phyloP scores from a whole-genome alignment of 495 filamentous ascomycete genomes.

The Cryomyces antarcticus region DNA sequence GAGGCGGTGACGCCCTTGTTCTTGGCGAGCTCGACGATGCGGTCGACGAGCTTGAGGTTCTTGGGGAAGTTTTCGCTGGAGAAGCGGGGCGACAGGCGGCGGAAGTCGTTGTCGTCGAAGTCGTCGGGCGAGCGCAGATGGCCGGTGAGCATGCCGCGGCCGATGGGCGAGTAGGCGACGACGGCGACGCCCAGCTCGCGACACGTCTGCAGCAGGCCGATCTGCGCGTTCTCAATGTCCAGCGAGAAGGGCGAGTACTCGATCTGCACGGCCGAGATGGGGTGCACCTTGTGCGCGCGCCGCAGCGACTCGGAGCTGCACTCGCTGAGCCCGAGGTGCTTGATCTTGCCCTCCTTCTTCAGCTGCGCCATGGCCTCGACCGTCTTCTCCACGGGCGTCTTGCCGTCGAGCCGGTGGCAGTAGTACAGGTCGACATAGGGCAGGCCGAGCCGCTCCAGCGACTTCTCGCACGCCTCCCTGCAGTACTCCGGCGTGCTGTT shows the following conservation, averaged over 20 bases:
- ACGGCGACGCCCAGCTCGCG: constrained; percentile 41
- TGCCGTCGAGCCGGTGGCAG: constrained; percentile 30
- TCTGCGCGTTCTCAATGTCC: constrained; percentile 31
- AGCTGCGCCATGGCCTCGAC: constrained; percentile 27
- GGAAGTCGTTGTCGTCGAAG: constrained; percentile 24
- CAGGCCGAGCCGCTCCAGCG: constrained; percentile 9
- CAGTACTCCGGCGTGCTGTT: constrained; percentile 13
- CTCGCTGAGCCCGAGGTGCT: constrained; percentile 37
- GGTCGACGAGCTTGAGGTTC: constrained; percentile 30
- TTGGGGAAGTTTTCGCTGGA: constrained; percentile 31
- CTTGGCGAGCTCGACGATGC: constrained; percentile 25
- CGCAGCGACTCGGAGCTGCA: constrained; percentile 33
- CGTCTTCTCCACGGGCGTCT: constrained; percentile 44
- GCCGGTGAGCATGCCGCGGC: constrained; percentile 36
- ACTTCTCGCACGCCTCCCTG: constrained; percentile 6
- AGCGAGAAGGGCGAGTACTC: constrained; percentile 41
- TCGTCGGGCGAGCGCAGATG: constrained; percentile 23
- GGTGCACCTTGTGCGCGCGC: constrained; percentile 36
- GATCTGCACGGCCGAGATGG: constrained; percentile 38
- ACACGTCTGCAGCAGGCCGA: constrained; percentile 29
- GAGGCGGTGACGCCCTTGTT: constrained; percentile 25
- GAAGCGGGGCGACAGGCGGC: constrained; percentile 23
- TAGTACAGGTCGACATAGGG: constrained; percentile 29
- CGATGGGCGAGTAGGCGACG: constrained; percentile 42
- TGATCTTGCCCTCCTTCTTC: constrained; percentile 34